Evolutionary conservation across 768 basidiomycete species (phyloP), one percentile per base, ranked within the genome.

Genomic region (Xerocomus brunneocitrinus): DNA sequence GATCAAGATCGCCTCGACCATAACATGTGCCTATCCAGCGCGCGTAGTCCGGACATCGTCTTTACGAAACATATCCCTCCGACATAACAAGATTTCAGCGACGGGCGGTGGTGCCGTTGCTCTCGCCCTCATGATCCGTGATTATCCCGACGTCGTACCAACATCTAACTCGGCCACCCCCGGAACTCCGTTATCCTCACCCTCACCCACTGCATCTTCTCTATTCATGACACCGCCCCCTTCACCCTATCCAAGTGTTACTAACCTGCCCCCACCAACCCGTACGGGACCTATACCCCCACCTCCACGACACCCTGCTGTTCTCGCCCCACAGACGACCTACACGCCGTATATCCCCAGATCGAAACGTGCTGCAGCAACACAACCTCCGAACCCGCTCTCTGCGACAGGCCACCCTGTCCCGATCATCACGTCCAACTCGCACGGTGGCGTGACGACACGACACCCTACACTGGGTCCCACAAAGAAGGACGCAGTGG

Each of bases 121-220:
- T 0, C 77, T 98, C 12, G 94, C 95, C 0, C 79, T 97, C 48
- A 95, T 99, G 91, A 94, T 98, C 57, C 83, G 90, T 48, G 95
- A 99, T 69, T 98, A 98, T 65, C 91, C 92, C 4, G 92, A 97
- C 58, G 77, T 86, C 40, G 79, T 85, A 8, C 74, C 78, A 28
- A 63, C 49, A 0, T 43, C 56, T 2, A 31, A 32, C 2, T 3
- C 56, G 31, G 3, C 24, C 32, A 12, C 5, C 1, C 50, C 58
- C 14, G 22, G 30, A 3, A 57, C 45, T 13, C 44, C 61, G 12
- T 44, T 45, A 6, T 46, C 50, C 47, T 8, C 59, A 49, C 8
- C 56, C 1, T 58, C 62, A 24, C 56, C 62, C 14, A 39, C 27
- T 8, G 24, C 50, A 3, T 54, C 60, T 9, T 48, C 62, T 8